Evolutionary conservation across 2,329 filamentous ascomycete genomes (phyloP), one percentile per base, ranked within the genome.

Genomic region (Bisporella sp.): DNA sequence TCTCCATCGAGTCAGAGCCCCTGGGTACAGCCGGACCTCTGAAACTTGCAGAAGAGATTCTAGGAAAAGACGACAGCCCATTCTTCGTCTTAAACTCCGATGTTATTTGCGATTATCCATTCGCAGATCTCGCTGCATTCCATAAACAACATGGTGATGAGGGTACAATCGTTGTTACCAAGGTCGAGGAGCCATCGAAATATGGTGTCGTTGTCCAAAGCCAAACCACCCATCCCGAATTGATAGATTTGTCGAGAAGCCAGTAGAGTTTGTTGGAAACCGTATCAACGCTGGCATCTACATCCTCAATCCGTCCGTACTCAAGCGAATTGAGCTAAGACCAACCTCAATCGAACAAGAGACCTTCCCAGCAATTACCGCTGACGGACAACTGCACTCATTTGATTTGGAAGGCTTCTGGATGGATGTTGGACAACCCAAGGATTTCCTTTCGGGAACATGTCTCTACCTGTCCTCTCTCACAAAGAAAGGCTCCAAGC

Each of bases 1-100:
- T 97, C 78, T 96, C 91, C 49, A 87, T 99, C 73, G 92, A 99
- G 76, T 85, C 84, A 51, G 92, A 99, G 73, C 92, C 92, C 55
- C 81, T 99, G 53, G 92, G 93, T 64, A 99, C 92, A 52, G 92
- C 92, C 58, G 92, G 92, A 50, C 93, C 92, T 56, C 77, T 99
- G 61, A 99, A 97, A 77, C 83, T 99, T 56, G 92, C 92, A 53
- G 92, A 96, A 74, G 81, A 85, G 67, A 90, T 92, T 62, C 81
- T 99, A 49, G 87, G 81, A 68, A 97, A 97, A 75, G 91, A 96
- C 68, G 88, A 96, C 69, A 77, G 81, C 29, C 93, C 93, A 49
- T 97, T 97, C 77, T 97, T 99, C 71, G 93, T 99, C 49, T 84
- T 99, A 63, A 99, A 99, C 79, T 95, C 90, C 48, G 92, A 99